Percentiles rank a stretch among this genome's conserved stretches.
Conservation (phyloP, 225 moss, liverwort and hornwort species). For the Pseudoscleropodium purum region DNA sequence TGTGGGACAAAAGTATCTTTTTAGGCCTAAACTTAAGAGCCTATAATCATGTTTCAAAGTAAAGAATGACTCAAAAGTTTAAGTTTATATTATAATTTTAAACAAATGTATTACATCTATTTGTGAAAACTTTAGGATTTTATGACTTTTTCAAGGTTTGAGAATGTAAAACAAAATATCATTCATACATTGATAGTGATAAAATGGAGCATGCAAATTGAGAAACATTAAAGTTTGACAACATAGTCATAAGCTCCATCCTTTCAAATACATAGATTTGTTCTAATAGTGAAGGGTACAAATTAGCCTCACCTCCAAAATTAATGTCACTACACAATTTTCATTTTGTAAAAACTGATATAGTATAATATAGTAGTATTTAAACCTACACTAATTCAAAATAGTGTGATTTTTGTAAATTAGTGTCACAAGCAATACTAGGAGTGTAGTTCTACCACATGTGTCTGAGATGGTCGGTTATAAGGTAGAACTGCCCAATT, state of each 20-base stretch:
- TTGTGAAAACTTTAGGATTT: background rate
- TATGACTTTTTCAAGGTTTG: background rate
- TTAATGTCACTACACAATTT: background rate
- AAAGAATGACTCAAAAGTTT: background rate
- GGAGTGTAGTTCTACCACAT: background rate
- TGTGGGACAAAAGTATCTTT: background rate
- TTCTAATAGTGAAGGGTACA: background rate
- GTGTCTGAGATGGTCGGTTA: background rate
- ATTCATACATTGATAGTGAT: background rate
- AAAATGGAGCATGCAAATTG: background rate
- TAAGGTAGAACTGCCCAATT: no score
- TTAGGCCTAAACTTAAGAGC: background rate
- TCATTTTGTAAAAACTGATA: background rate
- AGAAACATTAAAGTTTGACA: background rate
- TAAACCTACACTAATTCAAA: background rate
- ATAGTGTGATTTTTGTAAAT: background rate
- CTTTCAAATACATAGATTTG: background rate
- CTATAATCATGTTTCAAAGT: background rate
- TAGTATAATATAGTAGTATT: background rate
- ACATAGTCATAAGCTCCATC: background rate
- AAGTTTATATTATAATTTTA: background rate
- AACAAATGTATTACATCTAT: background rate
- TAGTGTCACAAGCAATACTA: no score
- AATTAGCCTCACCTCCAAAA: background rate
- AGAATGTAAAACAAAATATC: background rate